phyloP scores from a whole-genome alignment of 805 yeast species.

The Candida vartiovaarae region DNA sequence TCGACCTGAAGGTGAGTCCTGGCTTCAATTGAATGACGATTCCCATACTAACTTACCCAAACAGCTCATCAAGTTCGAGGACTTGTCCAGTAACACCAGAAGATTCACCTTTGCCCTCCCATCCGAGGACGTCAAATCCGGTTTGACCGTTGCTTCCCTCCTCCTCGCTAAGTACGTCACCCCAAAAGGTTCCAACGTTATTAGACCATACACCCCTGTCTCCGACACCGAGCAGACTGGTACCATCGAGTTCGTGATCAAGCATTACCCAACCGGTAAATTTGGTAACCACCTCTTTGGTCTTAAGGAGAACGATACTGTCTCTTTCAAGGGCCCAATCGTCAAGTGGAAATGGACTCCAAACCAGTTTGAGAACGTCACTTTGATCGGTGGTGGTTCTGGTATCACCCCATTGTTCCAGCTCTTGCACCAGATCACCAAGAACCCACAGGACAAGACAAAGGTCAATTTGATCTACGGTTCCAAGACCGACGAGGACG shows the following conservation, averaged over 20 bases:
- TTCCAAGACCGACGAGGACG: slow-evolving; percentile 68
- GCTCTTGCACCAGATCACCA: slow-evolving; percentile 65
- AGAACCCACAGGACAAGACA: slow-evolving; percentile 83
- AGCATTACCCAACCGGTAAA: slow-evolving; percentile 80
- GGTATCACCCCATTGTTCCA: slow-evolving; percentile 97
- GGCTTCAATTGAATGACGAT: not conserved
- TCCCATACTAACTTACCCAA: not conserved
- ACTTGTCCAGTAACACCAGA: slow-evolving; percentile 57
- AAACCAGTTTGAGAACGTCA: slow-evolving; percentile 73
- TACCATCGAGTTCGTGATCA: slow-evolving; percentile 69
- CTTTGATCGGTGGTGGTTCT: slow-evolving; percentile 90
- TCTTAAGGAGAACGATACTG: slow-evolving; percentile 71
- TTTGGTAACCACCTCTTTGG: slow-evolving; percentile 66
- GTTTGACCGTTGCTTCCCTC: slow-evolving; percentile 73
- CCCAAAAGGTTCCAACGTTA: slow-evolving; percentile 76
- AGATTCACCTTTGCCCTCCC: slow-evolving; percentile 67
- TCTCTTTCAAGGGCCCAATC: slow-evolving; percentile 91
- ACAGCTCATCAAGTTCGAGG: slow-evolving; percentile 34
- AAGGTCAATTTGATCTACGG: slow-evolving; percentile 81
- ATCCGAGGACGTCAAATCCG: slow-evolving; percentile 58
- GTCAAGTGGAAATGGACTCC: slow-evolving; percentile 87
- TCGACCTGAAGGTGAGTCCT: slow-evolving; percentile 45
- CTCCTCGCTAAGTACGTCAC: slow-evolving; percentile 76
- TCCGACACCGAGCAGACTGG: slow-evolving; percentile 68
- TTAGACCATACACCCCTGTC: slow-evolving; percentile 78